phyloP scores from a whole-genome alignment of 495 filamentous ascomycete genomes.

The Venustampulla echinocandica region DNA sequence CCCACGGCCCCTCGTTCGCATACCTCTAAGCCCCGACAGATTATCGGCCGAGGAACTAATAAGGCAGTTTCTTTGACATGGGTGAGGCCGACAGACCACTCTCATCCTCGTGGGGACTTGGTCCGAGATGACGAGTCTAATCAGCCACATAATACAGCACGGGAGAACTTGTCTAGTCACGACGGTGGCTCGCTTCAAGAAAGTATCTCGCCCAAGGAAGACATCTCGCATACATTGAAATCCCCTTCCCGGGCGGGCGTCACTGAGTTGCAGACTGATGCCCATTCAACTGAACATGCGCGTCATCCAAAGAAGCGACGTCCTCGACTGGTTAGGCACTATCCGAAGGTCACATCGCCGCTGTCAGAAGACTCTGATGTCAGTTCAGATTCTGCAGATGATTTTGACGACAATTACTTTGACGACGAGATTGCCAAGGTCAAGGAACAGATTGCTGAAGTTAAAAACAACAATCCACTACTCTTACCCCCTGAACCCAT shows the following conservation, averaged over 20 bases:
- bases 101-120: not conserved
- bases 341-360: not conserved
- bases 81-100: not conserved
- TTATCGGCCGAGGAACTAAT: not conserved
- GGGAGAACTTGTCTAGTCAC: not conserved
- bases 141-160: not conserved
- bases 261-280: not conserved
- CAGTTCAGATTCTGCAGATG: constrained; percentile 41
- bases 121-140: not conserved
- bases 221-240: not conserved
- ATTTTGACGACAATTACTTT: constrained; percentile 40
- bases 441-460: constrained; percentile 32
- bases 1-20: constrained; percentile 16
- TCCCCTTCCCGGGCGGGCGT: not conserved
- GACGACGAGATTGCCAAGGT: constrained; percentile 35
- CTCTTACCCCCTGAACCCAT: constrained; percentile 13
- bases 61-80: constrained; percentile 4
- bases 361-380: constrained; percentile 3
- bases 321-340: constrained; percentile 2
- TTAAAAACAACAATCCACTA: constrained; percentile 34
- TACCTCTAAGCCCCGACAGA: not conserved
- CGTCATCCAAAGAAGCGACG: not conserved
- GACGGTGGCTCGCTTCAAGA: not conserved
- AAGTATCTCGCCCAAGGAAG: not conserved
- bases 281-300: not conserved